Evolutionary conservation across 768 basidiomycete genomes (phyloP).

Genomic region (Chalciporus pseudorubinellus): DNA sequence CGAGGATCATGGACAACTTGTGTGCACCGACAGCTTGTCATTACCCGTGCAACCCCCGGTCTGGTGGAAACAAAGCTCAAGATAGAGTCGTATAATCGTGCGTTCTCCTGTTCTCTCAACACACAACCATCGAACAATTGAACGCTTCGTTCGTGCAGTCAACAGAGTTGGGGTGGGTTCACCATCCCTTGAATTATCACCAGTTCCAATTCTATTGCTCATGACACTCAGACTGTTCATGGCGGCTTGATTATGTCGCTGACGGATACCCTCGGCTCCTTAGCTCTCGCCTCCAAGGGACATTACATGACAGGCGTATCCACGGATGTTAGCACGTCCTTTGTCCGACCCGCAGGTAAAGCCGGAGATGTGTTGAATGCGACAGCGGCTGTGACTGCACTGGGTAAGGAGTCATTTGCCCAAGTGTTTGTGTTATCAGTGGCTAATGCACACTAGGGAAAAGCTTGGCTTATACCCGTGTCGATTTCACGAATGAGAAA

Average conservation of each 20-base stretch:
- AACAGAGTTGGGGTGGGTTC: slow-evolving; percentile 75
- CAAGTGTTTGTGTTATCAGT: background rate
- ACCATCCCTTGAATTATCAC: background rate
- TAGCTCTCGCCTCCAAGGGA: slow-evolving; percentile 79
- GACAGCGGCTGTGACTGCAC: slow-evolving; percentile 63
- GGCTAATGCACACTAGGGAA: slow-evolving; percentile 47
- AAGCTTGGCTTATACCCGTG: slow-evolving; percentile 75
- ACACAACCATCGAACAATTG: background rate
- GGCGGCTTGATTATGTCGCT: slow-evolving; percentile 80
- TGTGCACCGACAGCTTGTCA: slow-evolving; percentile 50
- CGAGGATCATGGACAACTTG: background rate
- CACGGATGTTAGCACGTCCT: slow-evolving; percentile 76
- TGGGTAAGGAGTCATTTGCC: slow-evolving; percentile 44
- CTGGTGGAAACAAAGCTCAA: slow-evolving; percentile 63
- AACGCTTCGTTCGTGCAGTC: slow-evolving; percentile 41
- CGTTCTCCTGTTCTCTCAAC: slow-evolving; percentile 19
- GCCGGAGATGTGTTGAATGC: slow-evolving; percentile 64
- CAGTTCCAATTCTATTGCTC: background rate
- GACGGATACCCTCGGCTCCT: slow-evolving; percentile 81
- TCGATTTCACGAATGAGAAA: slow-evolving; percentile 64
- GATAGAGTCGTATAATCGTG: slow-evolving; percentile 74
- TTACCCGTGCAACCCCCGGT: slow-evolving; percentile 71
- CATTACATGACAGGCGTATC: slow-evolving; percentile 88
- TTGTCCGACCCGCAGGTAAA: slow-evolving; percentile 73
- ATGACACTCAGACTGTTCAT: slow-evolving; percentile 51